Evolutionary conservation across 2,329 filamentous ascomycete genomes (phyloP), one percentile per base, ranked within the genome.

Genomic region (Fusarium virguliforme): DNA sequence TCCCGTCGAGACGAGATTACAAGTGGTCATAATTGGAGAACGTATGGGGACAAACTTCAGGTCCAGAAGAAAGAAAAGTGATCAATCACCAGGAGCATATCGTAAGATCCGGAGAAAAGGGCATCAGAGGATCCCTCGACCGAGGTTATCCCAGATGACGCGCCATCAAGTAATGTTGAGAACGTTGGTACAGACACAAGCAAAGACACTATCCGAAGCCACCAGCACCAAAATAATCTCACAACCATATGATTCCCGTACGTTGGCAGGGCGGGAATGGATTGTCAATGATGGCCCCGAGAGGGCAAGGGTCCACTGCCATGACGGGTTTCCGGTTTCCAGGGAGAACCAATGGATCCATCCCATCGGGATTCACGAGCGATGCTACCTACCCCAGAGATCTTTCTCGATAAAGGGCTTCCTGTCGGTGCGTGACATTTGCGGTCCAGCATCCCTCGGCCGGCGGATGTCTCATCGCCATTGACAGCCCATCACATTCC

Each of bases 151-250:
- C 53, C 34, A 61, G 13, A 62, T 18, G 56, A 67, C 53, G 58
- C 41, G 55, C 57, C 55, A 68, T 68, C 63, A 41, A 43, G 84
- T 83, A 62, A 90, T 73, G 30, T 88, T 75, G 34, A 85, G 80
- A 28, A 88, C 15, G 41, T 28, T 28, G 41, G 64, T 38, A 37
- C 81, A 54, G 80, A 51, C 62, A 57, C 58, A 30, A 66, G 24
- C 43, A 51, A 64, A 50, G 30, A 15, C 62, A 61, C 59, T 57
- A 62, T 51, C 56, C 59, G 37, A 65, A 66, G 65, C 70, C 67
- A 68, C 68, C 41, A 13, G 53, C 34, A 18, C 41, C 46, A 53
- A 18, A 18, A 40, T 65, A 71, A 60, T 66, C 55, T 61, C 59
- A 60, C 41, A 38, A 58, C 35, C 30, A 59, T 18, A 18, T 70